Base-by-base conservation (phyloP, 2,329 filamentous ascomycete genomes). In the Neonectria coccinea region DNA sequence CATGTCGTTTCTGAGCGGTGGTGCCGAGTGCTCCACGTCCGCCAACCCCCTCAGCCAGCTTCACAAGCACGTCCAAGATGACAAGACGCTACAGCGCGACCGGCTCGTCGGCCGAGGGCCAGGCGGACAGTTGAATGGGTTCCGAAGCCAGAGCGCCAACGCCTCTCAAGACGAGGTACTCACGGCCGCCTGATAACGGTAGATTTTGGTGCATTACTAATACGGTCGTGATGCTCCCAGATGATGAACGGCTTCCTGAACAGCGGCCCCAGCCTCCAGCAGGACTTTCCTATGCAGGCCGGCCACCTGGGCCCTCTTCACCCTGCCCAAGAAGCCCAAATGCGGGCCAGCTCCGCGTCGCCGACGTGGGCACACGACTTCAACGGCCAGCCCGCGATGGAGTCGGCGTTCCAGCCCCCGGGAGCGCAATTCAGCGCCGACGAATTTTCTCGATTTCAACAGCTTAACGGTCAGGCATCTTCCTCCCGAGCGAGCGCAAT, bases 31-130 rank as follows among this genome's bases (percentile, higher is more conserved):
- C 86, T 98, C 95, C 61, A 97, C 96, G 67, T 94, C 92, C 70
- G 93, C 91, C 76, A 99, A 99, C 80, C 96, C 97, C 62, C 89
- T 99, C 75, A 95, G 93, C 78, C 96, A 98, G 84, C 97, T 99
- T 79, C 93, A 94, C 69, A 99, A 99, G 81, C 94, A 97, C 80
- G 93, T 96, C 62, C 92, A 97, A 77, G 93, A 97, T 86, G 96
- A 99, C 83, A 97, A 94, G 82, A 96, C 92, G 62, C 84, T 98
- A 62, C 96, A 98, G 82, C 88, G 94, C 75, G 96, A 99, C 80
- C 89, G 96, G 64, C 85, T 98, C 66, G 90, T 92, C 65, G 93
- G 92, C 67, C 85, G 91, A 70, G 90, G 89, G 0, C 91, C 92
- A 0, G 89, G 87, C 47, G 90, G 87, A 8, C 83, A 91, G 74